These are phyloP conservation scores for Scutellaria galericulata DNA, from an alignment of 257 asterid species.

Conservation along the genomic window DNA sequence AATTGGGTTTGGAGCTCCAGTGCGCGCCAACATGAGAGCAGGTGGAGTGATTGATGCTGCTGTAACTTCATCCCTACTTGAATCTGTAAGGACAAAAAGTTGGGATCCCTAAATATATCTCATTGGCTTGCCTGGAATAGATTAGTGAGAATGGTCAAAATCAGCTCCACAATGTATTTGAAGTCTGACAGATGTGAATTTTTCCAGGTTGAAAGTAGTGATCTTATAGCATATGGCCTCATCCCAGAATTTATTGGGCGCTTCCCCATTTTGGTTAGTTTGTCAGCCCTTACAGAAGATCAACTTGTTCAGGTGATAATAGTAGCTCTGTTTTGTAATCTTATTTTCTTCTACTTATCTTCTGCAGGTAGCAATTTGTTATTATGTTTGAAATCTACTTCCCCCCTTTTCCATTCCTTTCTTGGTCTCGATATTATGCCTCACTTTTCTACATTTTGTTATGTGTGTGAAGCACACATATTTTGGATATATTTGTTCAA, in stretches of 20 bases:
- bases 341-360: slow-evolving; percentile 13
- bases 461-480: too few relatives aligned
- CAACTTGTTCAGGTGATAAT: slow-evolving; percentile 86
- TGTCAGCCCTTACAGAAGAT: slow-evolving; percentile 84
- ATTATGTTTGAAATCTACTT: too few relatives aligned
- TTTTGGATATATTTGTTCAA: neutral
- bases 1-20: slow-evolving; percentile 92
- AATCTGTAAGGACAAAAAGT: slow-evolving; percentile 69
- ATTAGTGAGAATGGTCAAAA: slow-evolving; percentile 29
- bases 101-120: slow-evolving; percentile 25
- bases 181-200: slow-evolving; percentile 37
- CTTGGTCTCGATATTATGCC: too few relatives aligned
- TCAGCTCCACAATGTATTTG: slow-evolving; percentile 31
- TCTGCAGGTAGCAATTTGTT: neutral
- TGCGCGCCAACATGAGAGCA: slow-evolving; percentile 91
- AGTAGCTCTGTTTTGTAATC: slow-evolving; percentile 23
- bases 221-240: slow-evolving; percentile 87
- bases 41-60: slow-evolving; percentile 78
- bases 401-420: too few relatives aligned
- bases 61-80: slow-evolving; percentile 77
- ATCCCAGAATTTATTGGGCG: slow-evolving; percentile 96
- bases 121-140: slow-evolving; percentile 27
- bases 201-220: slow-evolving; percentile 93
- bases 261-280: slow-evolving; percentile 89
- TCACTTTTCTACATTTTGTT: too few relatives aligned